Conservation (phyloP, 176 grass and related monocot species). For the Pontederia crassipes region DNA sequence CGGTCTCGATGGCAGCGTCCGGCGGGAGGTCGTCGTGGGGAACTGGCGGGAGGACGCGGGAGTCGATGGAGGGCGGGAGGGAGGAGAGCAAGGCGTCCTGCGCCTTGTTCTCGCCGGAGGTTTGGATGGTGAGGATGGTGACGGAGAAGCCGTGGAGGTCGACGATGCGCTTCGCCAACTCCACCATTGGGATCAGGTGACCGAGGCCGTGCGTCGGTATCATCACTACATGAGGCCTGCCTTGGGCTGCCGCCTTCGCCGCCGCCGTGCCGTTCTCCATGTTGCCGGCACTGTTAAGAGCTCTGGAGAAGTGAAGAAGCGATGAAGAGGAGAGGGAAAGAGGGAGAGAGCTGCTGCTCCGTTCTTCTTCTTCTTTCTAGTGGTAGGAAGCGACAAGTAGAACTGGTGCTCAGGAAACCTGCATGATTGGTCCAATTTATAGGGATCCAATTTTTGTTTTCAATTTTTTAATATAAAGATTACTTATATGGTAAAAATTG, state of each 20-base stretch:
- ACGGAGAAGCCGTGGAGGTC: conserved; percentile 32
- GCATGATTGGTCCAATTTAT: too few relatives aligned
- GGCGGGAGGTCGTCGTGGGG: conserved; percentile 21
- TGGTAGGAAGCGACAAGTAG: too few relatives aligned
- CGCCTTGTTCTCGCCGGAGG: conserved; percentile 17
- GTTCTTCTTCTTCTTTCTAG: too few relatives aligned
- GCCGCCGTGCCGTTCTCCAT: conserved; percentile 11
- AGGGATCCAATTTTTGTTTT: too few relatives aligned
- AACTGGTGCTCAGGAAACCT: too few relatives aligned
- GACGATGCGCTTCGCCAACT: conserved; percentile 50
- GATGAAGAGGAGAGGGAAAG: too few relatives aligned
- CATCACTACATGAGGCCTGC: conserved; percentile 27
- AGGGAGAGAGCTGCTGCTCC: too few relatives aligned
- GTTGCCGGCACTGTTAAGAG: not conserved
- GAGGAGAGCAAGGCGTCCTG: conserved; percentile 20
- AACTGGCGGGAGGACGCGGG: conserved; percentile 15
- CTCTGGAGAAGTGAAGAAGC: too few relatives aligned
- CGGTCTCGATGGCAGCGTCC: conserved; percentile 37
- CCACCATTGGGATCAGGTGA: conserved; percentile 51
- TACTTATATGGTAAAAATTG: too few relatives aligned
- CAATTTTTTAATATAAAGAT: too few relatives aligned
- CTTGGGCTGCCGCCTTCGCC: not conserved
- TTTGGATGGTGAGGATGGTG: conserved; percentile 45
- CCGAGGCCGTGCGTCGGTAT: conserved; percentile 58
- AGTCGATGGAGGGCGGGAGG: conserved; percentile 17